phyloP scores from a whole-genome alignment of 441 rosid species.

The Pelargonium cotyledonis region DNA sequence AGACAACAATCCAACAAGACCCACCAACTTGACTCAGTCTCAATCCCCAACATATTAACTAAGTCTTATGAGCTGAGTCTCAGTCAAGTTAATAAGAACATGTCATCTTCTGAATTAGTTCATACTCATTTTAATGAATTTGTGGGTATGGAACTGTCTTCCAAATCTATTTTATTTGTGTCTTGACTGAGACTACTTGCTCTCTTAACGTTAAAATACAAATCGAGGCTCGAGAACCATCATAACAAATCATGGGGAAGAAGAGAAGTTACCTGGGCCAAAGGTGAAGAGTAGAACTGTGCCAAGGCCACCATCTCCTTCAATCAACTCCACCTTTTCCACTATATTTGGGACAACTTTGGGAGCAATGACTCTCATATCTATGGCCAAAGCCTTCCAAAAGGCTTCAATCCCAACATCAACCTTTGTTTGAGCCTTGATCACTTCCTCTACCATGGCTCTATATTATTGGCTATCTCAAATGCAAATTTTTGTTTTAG shows the following conservation, averaged over 20 bases:
- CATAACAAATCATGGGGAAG: no score
- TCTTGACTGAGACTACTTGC: no score
- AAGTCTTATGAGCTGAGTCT: no score
- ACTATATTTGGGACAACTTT: slow-evolving; percentile 22
- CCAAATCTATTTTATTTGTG: not conserved
- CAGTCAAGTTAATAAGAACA: no score
- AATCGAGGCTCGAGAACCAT: no score
- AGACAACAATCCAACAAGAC: no score
- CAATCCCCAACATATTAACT: no score
- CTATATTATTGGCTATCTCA: not conserved
- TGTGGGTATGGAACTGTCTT: no score
- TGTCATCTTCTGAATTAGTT: no score
- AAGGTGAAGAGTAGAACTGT: slow-evolving; percentile 28
- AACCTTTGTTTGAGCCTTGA: slow-evolving; percentile 20
- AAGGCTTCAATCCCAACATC: slow-evolving; percentile 22
- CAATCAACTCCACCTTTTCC: slow-evolving; percentile 25
- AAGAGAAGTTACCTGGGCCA: slow-evolving; percentile 23
- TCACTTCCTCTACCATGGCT: slow-evolving; percentile 22
- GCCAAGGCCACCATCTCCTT: slow-evolving; percentile 38
- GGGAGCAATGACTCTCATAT: slow-evolving; percentile 24
- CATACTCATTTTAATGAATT: no score
- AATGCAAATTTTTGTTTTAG: not conserved
- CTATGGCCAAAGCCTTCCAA: slow-evolving; percentile 33
- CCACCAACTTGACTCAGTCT: no score
- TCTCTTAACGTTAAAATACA: no score